Conservation (phyloP, 139 green algal genomes). For the Chlamydomonas asymmetrica region DNA sequence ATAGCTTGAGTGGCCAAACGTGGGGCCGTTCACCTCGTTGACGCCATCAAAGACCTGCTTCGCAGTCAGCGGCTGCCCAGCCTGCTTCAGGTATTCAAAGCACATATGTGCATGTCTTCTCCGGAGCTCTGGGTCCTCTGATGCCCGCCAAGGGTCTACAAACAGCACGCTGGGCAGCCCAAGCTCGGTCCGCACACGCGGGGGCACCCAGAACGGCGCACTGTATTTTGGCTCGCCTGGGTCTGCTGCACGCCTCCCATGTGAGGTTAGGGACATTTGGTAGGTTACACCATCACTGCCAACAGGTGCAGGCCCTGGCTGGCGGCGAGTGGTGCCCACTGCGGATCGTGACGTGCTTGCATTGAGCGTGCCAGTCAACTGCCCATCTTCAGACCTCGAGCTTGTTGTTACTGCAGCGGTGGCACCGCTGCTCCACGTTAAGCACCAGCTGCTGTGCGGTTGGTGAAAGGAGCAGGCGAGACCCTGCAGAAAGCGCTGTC, state of each 20-base stretch:
- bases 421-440: no score
- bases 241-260: slow-evolving; percentile 11
- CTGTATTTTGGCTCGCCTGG: slow-evolving; percentile 18
- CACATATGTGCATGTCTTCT: neutral
- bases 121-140: slow-evolving; percentile 12
- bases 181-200: neutral
- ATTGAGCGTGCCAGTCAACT: no score
- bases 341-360: no score
- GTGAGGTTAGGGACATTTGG: no score
- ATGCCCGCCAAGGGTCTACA: slow-evolving; percentile 10
- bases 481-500: no score
- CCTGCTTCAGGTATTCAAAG: neutral
- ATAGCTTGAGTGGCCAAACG: slow-evolving; percentile 3
- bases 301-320: no score
- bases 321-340: no score
- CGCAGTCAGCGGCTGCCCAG: neutral
- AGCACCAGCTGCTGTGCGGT: no score
- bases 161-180: slow-evolving; percentile 14
- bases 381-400: no score
- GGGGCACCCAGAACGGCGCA: slow-evolving; percentile 20
- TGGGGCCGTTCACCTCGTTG: neutral
- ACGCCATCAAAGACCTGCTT: slow-evolving; percentile 10
- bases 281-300: no score
- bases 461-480: no score
- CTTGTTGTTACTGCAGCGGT: no score